phyloP scores from a whole-genome alignment of 2,329 filamentous ascomycete species.

The Penicillium sp. region DNA sequence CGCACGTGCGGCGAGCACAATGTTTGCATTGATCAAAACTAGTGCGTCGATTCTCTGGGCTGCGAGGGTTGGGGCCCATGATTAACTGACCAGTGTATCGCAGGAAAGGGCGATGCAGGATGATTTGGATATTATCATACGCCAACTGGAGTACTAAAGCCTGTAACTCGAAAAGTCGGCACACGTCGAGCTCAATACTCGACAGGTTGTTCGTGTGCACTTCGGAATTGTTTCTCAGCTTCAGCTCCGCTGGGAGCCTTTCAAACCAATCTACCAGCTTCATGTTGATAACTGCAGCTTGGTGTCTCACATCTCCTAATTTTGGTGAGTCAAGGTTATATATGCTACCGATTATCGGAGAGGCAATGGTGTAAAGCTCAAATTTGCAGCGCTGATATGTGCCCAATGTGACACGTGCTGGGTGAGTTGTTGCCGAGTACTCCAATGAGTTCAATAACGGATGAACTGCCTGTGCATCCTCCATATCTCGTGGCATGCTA shows the following conservation, averaged over 20 bases:
- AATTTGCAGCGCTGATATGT: neutral
- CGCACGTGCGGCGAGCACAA: neutral
- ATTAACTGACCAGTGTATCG: neutral
- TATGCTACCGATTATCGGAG: neutral
- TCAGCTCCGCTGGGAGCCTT: neutral
- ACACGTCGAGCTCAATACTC: neutral
- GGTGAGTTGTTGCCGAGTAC: neutral
- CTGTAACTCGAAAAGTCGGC: conserved; percentile 1
- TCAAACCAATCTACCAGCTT: neutral
- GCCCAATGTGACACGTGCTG: neutral
- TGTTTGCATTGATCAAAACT: neutral
- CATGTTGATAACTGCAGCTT: neutral
- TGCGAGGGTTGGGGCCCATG: neutral
- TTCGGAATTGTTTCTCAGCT: neutral
- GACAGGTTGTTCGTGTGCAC: neutral
- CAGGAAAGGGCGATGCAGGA: neutral
- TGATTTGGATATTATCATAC: conserved; percentile 4
- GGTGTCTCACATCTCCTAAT: neutral
- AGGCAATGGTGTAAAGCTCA: neutral
- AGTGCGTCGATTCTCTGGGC: neutral
- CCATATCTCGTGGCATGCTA: neutral
- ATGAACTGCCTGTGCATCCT: neutral
- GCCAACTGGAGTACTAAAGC: conserved; percentile 3
- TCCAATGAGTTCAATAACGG: neutral
- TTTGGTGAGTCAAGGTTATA: neutral